A percentile compares a stretch with the other conserved stretches of the same genome.
These are phyloP conservation scores for Pythium phragmiticola DNA, from an alignment of 352 stramenopile genomes.

Conservation along the genomic window DNA sequence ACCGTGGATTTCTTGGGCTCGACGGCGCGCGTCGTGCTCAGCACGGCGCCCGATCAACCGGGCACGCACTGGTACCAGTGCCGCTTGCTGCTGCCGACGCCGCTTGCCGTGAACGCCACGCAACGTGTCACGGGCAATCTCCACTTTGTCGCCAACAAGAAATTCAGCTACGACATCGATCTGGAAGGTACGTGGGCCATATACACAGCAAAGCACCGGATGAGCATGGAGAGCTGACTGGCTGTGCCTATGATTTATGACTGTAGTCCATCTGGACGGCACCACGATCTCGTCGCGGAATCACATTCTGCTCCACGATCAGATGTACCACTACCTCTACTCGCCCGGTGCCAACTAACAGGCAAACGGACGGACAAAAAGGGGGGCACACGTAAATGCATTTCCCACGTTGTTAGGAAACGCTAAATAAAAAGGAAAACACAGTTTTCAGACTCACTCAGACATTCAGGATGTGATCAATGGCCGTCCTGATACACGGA, in stretches of 20 bases:
- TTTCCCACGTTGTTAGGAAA: not conserved
- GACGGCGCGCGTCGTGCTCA: conserved; percentile 78
- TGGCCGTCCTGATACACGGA: conserved; percentile 62
- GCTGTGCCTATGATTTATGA: not conserved
- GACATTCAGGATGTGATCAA: conserved; percentile 70
- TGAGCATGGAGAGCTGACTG: not conserved
- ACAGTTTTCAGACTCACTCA: conserved; percentile 15
- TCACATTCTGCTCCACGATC: conserved; percentile 91
- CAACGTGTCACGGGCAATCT: conserved; percentile 90
- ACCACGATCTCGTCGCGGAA: conserved; percentile 84
- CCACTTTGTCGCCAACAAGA: conserved; percentile 93
- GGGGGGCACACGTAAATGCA: not conserved
- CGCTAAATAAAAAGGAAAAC: conserved; percentile 9
- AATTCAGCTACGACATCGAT: conserved; percentile 95
- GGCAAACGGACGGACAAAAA: not conserved
- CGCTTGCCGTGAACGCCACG: conserved; percentile 90
- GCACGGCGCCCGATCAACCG: conserved; percentile 69
- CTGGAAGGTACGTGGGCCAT: conserved; percentile 53
- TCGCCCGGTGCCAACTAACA: conserved; percentile 30
- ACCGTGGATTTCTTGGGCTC: conserved; percentile 96
- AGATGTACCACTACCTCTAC: conserved; percentile 95
- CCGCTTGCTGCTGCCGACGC: conserved; percentile 86
- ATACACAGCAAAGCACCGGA: not conserved
- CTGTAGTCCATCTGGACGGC: conserved; percentile 80
- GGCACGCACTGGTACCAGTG: conserved; percentile 94